A percentile compares a stretch with the other conserved stretches of the same genome.
These are phyloP conservation scores for Alternaria sp. DNA, from an alignment of 2,329 filamentous ascomycete species.

Conservation along the genomic window DNA sequence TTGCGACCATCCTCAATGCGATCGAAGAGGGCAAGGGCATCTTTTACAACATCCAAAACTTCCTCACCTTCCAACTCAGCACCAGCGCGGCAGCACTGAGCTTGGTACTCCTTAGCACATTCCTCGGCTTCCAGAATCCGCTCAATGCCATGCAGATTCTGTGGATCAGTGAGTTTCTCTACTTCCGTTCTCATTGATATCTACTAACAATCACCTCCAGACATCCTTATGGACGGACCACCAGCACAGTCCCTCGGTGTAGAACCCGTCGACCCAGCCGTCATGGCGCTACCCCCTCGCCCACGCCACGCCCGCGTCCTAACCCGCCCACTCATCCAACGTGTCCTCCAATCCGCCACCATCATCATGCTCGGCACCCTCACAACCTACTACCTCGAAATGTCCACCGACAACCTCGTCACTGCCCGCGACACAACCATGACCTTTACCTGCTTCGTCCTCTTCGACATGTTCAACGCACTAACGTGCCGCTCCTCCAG, in stretches of 20 bases:
- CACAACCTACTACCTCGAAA: constrained; percentile 88
- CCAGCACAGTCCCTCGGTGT: constrained; percentile 97
- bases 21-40: constrained; percentile 99
- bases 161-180: constrained; percentile 85
- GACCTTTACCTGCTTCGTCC: constrained; percentile 98
- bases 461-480: constrained; percentile 99
- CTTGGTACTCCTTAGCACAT: constrained; percentile 89
- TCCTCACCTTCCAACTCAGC: constrained; percentile 96
- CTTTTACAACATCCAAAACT: constrained; percentile 99
- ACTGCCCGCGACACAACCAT: constrained; percentile 96
- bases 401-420: constrained; percentile 80
- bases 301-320: constrained; percentile 87
- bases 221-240: constrained; percentile 99
- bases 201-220: constrained; percentile 56
- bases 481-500: constrained; percentile 88
- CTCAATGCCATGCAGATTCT: constrained; percentile 99
- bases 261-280: constrained; percentile 89
- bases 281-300: constrained; percentile 90
- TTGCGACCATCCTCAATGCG: constrained; percentile 87
- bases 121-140: constrained; percentile 91
- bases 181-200: neutral
- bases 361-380: constrained; percentile 95
- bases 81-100: constrained; percentile 93
- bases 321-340: constrained; percentile 79
- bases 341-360: constrained; percentile 83